Evolutionary conservation across 306 rosid genomes (phyloP), one percentile per base, ranked within the genome.

Genomic region (Begonia peltatifolia): DNA sequence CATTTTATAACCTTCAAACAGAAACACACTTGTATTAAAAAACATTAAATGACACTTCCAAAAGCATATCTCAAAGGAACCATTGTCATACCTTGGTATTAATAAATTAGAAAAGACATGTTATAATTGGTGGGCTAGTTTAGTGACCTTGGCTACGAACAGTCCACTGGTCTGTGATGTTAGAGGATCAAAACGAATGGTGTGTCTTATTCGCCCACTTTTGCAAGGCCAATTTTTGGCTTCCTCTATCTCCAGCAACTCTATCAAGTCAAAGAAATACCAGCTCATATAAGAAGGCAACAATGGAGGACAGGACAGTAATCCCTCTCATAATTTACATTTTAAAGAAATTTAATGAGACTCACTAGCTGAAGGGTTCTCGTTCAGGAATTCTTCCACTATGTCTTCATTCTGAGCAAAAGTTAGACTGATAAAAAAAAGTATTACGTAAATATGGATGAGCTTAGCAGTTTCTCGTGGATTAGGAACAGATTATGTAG

Each of bases 351-450:
- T 36, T 59, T 35, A 23, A 55, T 46, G 47, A 62, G 55, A 69
- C 43, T 74, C 72, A 82, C 97, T 87, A 2, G 95, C 95, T 22
- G 82, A 71, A 63, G 63, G 14, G 56, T 83, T 73, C 60, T 71
- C 82, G 74, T 73, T 79, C 63, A 85, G 84, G 69, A 90, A 90
- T 63, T 74, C 83, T 63, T 80, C 93, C 38, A 90, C 81, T 14
- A 90, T 84, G 47, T 83, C 84, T 74, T 90, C 94, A 56, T 90
- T 85, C 60, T 90, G 99, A 55, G 94, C 79, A 56, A 81, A 52
- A 5, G 99, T 86, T 62, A 90, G 74, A 76, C 95, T 90, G 54
- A 53, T 53, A 48, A 59, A 65, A 66, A 55, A 55, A 57, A 54
- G 50, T 12, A 56, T 14, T 67, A 18, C 2, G 62, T 15, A 49